Base-by-base conservation (phyloP, 202 grass and related monocot genomes). In the Dendrocalamus latiflorus region DNA sequence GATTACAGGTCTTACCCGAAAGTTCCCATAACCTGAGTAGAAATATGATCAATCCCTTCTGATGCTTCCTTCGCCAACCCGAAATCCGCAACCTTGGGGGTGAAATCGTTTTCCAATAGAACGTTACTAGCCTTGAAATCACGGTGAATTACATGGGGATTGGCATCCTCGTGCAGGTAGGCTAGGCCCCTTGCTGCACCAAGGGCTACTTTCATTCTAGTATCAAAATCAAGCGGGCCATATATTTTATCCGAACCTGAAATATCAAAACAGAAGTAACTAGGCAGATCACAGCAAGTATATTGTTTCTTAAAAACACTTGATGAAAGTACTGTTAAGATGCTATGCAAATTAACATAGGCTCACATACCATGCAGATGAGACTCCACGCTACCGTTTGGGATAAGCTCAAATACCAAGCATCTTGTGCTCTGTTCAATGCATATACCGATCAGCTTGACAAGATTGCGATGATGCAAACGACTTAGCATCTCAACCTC, bases 121-220 rank as follows among this genome's bases (percentile, higher is more conserved):
- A 94, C 76, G 75, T 94, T 94, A 34, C 92, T 94, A 10, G 89
- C 87, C 81, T 94, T 94, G 82, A 94, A 94, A 86, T 94, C 92
- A 17, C 92, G 87, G 39, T 94, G 92, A 74, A 94, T 94, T 2
- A 94, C 92, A 86, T 83, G 89, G 57, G 92, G 92, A 67, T 89
- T 94, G 21, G 92, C 85, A 59, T 94, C 92, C 75, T 94, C 92
- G 60, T 94, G 92, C 37, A 94, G 78, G 68, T 94, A 94, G 11
- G 92, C 92, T 20, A 94, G 75, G 28, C 84, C 92, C 50, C 92
- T 85, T 80, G 92, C 89, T 17, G 92, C 87, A 5, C 92, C 92
- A 8, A 94, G 89, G 26, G 92, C 89, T 70, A 94, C 88, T 88
- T 94, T 94, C 82, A 94, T 88, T 72, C 92, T 83, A 17, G 87